These are phyloP conservation scores for Psilocybe tampanensis DNA, from an alignment of 768 basidiomycete genomes.

Conservation along the genomic window DNA sequence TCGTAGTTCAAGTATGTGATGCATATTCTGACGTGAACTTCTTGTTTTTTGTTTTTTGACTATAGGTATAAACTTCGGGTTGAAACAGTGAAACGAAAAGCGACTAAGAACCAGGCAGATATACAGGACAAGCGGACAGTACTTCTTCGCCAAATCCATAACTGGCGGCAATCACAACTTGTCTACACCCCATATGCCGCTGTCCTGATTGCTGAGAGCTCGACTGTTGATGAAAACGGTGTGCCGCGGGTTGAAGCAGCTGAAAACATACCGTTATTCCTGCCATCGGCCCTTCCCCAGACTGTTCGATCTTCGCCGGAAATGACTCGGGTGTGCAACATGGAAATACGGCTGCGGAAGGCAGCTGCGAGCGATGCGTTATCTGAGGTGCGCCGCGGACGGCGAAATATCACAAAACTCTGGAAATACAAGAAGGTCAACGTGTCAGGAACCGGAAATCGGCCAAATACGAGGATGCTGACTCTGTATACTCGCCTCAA, in stretches of 20 bases:
- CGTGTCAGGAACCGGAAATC: slow-evolving; percentile 21
- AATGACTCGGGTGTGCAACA: slow-evolving; percentile 2
- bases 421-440: slow-evolving; percentile 25
- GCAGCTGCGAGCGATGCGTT: slow-evolving; percentile 24
- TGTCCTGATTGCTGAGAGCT: background rate
- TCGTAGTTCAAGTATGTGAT: no score
- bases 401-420: slow-evolving; percentile 14
- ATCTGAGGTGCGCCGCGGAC: slow-evolving; percentile 16
- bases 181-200: slow-evolving; percentile 12
- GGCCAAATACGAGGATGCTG: slow-evolving; percentile 20
- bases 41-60: background rate
- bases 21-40: background rate
- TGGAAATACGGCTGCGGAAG: slow-evolving; percentile 15
- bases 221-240: background rate
- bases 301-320: background rate
- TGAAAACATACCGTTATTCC: background rate
- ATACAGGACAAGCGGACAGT: slow-evolving; percentile 10
- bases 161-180: slow-evolving; percentile 12
- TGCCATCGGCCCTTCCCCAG: slow-evolving; percentile 7
- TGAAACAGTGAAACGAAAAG: background rate
- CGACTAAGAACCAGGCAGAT: slow-evolving; percentile 5
- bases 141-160: slow-evolving; percentile 3
- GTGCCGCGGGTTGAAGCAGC: background rate
- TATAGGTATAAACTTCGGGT: background rate
- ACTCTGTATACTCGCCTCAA: slow-evolving; percentile 16